These are phyloP conservation scores for Wakefieldia striispora DNA, from an alignment of 768 basidiomycete species.

Conservation along the genomic window DNA sequence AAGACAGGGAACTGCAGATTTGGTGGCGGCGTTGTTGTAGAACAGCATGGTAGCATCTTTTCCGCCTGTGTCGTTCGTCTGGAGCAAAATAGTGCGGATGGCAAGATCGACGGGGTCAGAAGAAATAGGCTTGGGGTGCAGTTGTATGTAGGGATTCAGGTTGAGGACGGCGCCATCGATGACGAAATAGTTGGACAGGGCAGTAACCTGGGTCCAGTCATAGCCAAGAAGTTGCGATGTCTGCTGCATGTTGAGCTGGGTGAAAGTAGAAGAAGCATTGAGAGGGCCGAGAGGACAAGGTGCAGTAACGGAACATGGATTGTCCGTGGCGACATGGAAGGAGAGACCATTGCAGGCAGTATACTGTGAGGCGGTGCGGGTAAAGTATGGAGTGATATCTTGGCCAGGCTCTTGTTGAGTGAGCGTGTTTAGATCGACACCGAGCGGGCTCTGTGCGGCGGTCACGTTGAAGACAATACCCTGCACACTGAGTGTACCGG, in stretches of 20 bases:
- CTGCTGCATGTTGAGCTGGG: constrained; percentile 59
- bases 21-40: constrained; percentile 63
- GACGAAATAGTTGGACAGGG: constrained; percentile 74
- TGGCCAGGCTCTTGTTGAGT: constrained; percentile 62
- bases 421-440: constrained; percentile 60
- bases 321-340: constrained; percentile 69
- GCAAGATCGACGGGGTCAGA: constrained; percentile 79
- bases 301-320: constrained; percentile 60
- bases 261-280: constrained; percentile 54
- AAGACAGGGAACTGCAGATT: constrained; percentile 75
- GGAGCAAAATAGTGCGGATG: constrained; percentile 69
- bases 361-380: constrained; percentile 65
- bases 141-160: constrained; percentile 78
- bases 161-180: constrained; percentile 94
- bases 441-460: constrained; percentile 39
- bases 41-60: constrained; percentile 92
- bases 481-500: constrained; percentile 70
- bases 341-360: constrained; percentile 58
- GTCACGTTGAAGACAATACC: constrained; percentile 79
- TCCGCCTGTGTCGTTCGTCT: constrained; percentile 50
- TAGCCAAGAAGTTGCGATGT: constrained; percentile 79
- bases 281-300: constrained; percentile 69
- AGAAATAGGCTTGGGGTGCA: constrained; percentile 65
- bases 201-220: constrained; percentile 84
- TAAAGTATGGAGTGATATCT: constrained; percentile 88